Percentiles rank a stretch among this genome's conserved stretches.
Conservation (phyloP, 2,329 filamentous ascomycete species). For the Fusarium acutatum region DNA sequence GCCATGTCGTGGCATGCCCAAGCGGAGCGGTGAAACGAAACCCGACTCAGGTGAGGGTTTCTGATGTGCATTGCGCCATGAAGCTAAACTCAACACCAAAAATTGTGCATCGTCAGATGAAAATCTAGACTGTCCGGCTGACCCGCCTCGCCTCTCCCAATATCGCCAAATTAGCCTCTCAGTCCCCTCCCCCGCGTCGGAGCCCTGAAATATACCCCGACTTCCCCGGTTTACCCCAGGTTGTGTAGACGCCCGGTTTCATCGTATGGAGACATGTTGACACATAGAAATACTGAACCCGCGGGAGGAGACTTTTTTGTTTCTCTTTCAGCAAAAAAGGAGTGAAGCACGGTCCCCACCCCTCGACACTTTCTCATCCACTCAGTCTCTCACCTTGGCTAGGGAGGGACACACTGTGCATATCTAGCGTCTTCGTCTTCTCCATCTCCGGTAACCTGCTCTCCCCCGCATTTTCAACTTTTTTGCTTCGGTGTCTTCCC, state of each 20-base stretch:
- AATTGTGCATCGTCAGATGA: neutral
- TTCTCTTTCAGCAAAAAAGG: neutral
- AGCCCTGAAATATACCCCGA: slow-evolving; percentile 3
- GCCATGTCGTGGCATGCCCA: neutral
- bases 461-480: slow-evolving; percentile 4
- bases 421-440: slow-evolving; percentile 11
- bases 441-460: neutral
- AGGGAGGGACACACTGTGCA: slow-evolving; percentile 34
- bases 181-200: neutral
- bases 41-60: neutral
- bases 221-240: slow-evolving; percentile 30
- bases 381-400: neutral
- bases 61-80: neutral
- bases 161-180: slow-evolving; percentile 2
- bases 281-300: slow-evolving; percentile 7
- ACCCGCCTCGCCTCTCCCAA: slow-evolving; percentile 9
- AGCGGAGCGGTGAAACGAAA: neutral
- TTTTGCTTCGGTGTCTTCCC: neutral
- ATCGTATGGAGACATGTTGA: neutral
- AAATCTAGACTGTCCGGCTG: slow-evolving; percentile 8
- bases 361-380: neutral
- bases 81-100: neutral
- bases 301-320: neutral
- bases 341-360: neutral
- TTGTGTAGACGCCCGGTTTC: neutral